Conservation (phyloP, 176 grass and related monocot species). For the Oryza australiensis region DNA sequence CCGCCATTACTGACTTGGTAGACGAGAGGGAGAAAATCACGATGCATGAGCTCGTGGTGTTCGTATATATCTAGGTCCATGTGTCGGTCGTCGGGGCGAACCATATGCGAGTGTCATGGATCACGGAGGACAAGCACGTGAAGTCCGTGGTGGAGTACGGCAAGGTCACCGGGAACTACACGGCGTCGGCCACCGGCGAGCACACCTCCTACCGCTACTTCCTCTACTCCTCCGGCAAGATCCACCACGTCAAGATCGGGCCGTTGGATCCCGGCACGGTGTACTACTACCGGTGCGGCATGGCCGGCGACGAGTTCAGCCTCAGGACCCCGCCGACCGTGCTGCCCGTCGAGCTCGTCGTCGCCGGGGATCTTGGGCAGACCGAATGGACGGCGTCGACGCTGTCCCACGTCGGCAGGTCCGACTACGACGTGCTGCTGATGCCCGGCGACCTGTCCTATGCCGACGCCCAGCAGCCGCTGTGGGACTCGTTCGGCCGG, state of each 20-base stretch:
- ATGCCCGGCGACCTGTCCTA: slow-evolving; percentile 91
- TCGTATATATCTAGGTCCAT: slow-evolving; percentile 47
- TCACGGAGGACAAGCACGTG: slow-evolving; percentile 65
- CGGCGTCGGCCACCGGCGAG: slow-evolving; percentile 52
- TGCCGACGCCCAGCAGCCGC: slow-evolving; percentile 74
- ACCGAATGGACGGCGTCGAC: slow-evolving; percentile 95
- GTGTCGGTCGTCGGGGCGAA: slow-evolving; percentile 53
- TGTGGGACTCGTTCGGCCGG: slow-evolving; percentile 89
- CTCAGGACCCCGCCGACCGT: slow-evolving; percentile 67
- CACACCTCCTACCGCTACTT: slow-evolving; percentile 81
- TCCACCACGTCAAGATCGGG: slow-evolving; percentile 92
- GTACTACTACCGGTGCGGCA: slow-evolving; percentile 87
- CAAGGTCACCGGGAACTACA: slow-evolving; percentile 47
- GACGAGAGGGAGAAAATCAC: background rate
- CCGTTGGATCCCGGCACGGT: slow-evolving; percentile 60
- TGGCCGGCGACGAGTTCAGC: slow-evolving; percentile 57
- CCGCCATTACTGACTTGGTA: background rate
- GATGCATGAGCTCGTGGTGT: background rate
- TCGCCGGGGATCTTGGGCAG: slow-evolving; percentile 86
- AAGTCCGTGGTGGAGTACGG: slow-evolving; percentile 74
- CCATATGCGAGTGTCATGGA: slow-evolving; percentile 68
- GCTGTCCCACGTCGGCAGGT: slow-evolving; percentile 54
- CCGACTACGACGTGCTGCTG: slow-evolving; percentile 74
- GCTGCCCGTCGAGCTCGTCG: slow-evolving; percentile 72
- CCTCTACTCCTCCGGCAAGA: slow-evolving; percentile 82